phyloP scores from a whole-genome alignment of 495 filamentous ascomycete genomes.

The Hyaloscypha bicolor region DNA sequence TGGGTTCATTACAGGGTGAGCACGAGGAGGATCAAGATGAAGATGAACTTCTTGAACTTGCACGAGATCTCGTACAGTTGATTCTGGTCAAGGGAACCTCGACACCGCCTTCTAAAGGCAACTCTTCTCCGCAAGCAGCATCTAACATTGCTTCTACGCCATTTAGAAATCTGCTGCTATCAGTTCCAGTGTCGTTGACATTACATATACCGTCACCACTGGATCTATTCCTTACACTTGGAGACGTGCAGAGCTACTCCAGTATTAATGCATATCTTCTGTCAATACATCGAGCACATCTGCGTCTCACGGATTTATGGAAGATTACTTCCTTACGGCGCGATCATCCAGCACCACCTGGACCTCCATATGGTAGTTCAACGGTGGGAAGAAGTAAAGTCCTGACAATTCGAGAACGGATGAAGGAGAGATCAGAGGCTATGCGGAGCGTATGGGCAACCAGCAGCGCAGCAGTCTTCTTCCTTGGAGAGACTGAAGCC shows the following conservation, averaged over 20 bases:
- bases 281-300: conserved; percentile 77
- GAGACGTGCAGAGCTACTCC: conserved; percentile 78
- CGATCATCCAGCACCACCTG: conserved; percentile 69
- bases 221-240: conserved; percentile 78
- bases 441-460: conserved; percentile 88
- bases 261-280: conserved; percentile 85
- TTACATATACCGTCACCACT: conserved; percentile 77
- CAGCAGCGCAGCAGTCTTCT: conserved; percentile 78
- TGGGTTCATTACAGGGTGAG: conserved; percentile 70
- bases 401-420: conserved; percentile 56
- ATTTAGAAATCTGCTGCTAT: conserved; percentile 84
- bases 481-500: conserved; percentile 79
- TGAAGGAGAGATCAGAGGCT: conserved; percentile 56
- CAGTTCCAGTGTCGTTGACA: conserved; percentile 69
- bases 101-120: conserved; percentile 33
- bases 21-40: conserved; percentile 72
- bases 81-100: conserved; percentile 52
- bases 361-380: conserved; percentile 63
- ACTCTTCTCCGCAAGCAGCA: conserved; percentile 14
- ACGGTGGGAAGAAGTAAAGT: conserved; percentile 57
- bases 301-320: conserved; percentile 82
- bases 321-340: conserved; percentile 76
- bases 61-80: conserved; percentile 74
- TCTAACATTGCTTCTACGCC: conserved; percentile 43
- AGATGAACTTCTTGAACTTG: conserved; percentile 77